These are phyloP conservation scores for Gossypium herbaceum DNA, from an alignment of 345 rosid species.

Conservation along the genomic window DNA sequence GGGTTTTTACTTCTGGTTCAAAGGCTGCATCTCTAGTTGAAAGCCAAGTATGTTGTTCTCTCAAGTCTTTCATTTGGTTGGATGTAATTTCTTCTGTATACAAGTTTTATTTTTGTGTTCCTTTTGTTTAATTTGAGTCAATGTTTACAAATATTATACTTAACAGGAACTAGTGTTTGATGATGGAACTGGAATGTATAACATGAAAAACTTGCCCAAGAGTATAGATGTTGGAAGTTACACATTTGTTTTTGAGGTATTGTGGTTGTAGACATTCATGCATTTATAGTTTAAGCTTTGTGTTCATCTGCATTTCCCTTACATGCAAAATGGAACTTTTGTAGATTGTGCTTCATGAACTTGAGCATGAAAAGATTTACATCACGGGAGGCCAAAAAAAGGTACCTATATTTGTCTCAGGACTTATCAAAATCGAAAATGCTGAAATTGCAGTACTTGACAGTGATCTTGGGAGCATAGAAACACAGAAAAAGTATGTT, in stretches of 20 bases:
- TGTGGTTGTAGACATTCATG: conserved; percentile 10
- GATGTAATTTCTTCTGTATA: conserved; percentile 9
- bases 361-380: conserved; percentile 52
- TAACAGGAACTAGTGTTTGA: conserved; percentile 79
- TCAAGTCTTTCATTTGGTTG: neutral
- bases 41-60: conserved; percentile 50
- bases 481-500: conserved; percentile 66
- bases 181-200: conserved; percentile 35
- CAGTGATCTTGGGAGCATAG: conserved; percentile 75
- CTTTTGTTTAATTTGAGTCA: neutral
- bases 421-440: conserved; percentile 55
- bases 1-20: conserved; percentile 43
- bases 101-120: conserved; percentile 11
- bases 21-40: conserved; percentile 57
- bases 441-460: conserved; percentile 80
- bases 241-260: conserved; percentile 82
- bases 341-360: conserved; percentile 60
- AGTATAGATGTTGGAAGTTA: conserved; percentile 78
- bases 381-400: conserved; percentile 56
- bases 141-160: conserved; percentile 17
- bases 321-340: conserved; percentile 14
- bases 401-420: conserved; percentile 60
- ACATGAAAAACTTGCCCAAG: conserved; percentile 52
- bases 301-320: conserved; percentile 16
- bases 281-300: conserved; percentile 2